phyloP scores from a whole-genome alignment of 2,329 filamentous ascomycete genomes.

The Cercospora berteroae region DNA sequence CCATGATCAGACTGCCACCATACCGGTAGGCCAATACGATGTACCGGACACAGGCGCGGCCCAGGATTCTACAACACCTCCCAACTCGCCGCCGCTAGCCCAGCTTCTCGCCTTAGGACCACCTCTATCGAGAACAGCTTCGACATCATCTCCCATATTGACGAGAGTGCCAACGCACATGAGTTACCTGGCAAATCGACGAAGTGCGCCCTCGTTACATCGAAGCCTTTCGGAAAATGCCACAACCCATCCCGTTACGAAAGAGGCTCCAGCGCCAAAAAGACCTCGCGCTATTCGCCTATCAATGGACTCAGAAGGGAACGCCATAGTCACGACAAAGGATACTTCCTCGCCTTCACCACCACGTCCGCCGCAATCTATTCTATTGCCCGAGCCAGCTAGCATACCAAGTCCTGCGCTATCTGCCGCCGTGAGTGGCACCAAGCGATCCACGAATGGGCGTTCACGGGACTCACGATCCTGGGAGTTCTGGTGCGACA shows the following conservation, averaged over 20 bases:
- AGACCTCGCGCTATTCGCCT: conserved; percentile 64
- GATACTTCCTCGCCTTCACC: conserved; percentile 69
- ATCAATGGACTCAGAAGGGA: conserved; percentile 82
- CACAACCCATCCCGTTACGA: conserved; percentile 1
- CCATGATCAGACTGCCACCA: not conserved
- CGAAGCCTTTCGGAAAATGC: conserved; percentile 14
- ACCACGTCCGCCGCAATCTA: conserved; percentile 42
- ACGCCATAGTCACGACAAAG: conserved; percentile 76
- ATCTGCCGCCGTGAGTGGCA: conserved; percentile 30
- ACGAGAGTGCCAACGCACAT: not conserved
- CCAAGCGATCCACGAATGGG: conserved; percentile 56
- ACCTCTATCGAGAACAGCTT: conserved; percentile 1
- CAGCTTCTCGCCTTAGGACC: not conserved
- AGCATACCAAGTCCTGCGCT: conserved; percentile 31
- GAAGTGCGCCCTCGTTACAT: conserved; percentile 43
- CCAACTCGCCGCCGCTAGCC: not conserved
- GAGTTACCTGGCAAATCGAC: conserved; percentile 48
- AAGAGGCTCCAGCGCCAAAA: conserved; percentile 9
- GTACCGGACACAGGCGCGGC: not conserved
- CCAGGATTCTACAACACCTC: not conserved
- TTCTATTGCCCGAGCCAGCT: conserved; percentile 43
- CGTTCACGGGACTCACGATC: conserved; percentile 81
- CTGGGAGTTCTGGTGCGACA: conserved; percentile 89
- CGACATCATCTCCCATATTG: not conserved
- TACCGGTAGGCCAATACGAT: not conserved